Percentiles rank a stretch among this genome's conserved stretches.
phyloP scores from a whole-genome alignment of 2,329 filamentous ascomycete genomes.

The Microcera coccophila region DNA sequence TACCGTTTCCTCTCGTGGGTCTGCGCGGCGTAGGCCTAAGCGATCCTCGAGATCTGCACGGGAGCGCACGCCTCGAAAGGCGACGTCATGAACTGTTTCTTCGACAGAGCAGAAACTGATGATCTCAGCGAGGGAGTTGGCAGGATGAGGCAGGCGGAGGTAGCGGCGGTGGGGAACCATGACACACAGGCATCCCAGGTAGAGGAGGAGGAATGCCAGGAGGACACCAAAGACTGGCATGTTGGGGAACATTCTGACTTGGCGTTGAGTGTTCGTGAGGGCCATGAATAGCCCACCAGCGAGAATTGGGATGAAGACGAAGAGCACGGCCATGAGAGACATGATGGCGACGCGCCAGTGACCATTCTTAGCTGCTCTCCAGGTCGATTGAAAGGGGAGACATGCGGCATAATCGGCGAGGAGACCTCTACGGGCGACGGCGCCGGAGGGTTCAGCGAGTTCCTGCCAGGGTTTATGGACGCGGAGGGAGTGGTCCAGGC shows the following conservation, averaged over 20 bases:
- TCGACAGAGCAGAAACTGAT: slow-evolving; percentile 73
- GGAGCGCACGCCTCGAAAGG: slow-evolving; percentile 66
- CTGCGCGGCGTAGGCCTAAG: slow-evolving; percentile 53
- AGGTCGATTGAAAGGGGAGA: slow-evolving; percentile 56
- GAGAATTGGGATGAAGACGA: slow-evolving; percentile 62
- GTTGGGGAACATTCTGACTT: slow-evolving; percentile 66
- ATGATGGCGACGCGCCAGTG: slow-evolving; percentile 64
- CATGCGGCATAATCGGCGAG: slow-evolving; percentile 68
- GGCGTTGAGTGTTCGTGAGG: slow-evolving; percentile 49
- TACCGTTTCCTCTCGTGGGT: slow-evolving; percentile 44
- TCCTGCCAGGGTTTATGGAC: slow-evolving; percentile 67
- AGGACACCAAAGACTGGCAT: slow-evolving; percentile 69
- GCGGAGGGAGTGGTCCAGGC: slow-evolving; percentile 62
- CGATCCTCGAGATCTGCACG: slow-evolving; percentile 65
- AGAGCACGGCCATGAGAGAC: slow-evolving; percentile 56
- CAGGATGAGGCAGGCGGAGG: slow-evolving; percentile 68
- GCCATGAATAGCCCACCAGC: slow-evolving; percentile 71
- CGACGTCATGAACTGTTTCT: slow-evolving; percentile 66
- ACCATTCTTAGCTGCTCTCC: slow-evolving; percentile 54
- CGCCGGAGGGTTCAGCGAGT: slow-evolving; percentile 54
- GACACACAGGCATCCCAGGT: slow-evolving; percentile 58
- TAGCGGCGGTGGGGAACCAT: slow-evolving; percentile 58
- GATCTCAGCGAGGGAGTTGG: slow-evolving; percentile 69
- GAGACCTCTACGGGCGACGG: slow-evolving; percentile 59
- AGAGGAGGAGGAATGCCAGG: slow-evolving; percentile 69